Percentiles rank a stretch among this genome's conserved stretches.
These are phyloP conservation scores for Wickerhamiella sergipiensis DNA, from an alignment of 805 yeast species.

Conservation along the genomic window DNA sequence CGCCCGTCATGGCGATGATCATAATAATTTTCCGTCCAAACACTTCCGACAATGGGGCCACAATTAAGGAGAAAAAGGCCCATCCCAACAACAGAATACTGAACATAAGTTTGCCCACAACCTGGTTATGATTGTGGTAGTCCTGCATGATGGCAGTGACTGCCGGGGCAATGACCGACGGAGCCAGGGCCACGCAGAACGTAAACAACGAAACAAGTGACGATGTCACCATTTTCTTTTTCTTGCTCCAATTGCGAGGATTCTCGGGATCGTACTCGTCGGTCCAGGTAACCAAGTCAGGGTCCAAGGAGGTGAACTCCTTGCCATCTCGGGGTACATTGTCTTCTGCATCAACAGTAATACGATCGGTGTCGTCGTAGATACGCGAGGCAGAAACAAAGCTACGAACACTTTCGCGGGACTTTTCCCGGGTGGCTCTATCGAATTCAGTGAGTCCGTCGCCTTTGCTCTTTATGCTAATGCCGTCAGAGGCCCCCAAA, in stretches of 20 bases:
- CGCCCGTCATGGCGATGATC: constrained; percentile 35
- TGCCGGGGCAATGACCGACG: constrained; percentile 52
- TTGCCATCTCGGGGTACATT: constrained; percentile 31
- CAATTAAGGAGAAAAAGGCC: constrained; percentile 51
- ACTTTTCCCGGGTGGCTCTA: neutral
- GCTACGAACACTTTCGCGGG: neutral
- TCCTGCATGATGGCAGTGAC: constrained; percentile 33
- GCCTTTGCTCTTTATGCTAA: neutral
- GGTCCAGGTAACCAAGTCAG: constrained; percentile 57
- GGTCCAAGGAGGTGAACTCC: constrained; percentile 43
- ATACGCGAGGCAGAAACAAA: neutral
- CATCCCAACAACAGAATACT: constrained; percentile 55
- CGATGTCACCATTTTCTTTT: constrained; percentile 32
- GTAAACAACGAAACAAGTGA: constrained; percentile 40
- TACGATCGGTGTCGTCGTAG: constrained; percentile 12
- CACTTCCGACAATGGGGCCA: constrained; percentile 57
- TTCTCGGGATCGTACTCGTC: constrained; percentile 40
- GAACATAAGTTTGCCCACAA: constrained; percentile 40
- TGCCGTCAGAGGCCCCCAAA: neutral
- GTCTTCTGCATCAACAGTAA: constrained; percentile 18
- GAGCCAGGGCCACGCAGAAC: constrained; percentile 45
- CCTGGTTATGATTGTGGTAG: constrained; percentile 30
- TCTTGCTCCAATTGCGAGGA: constrained; percentile 49
- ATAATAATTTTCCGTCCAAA: constrained; percentile 49
- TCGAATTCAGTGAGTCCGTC: neutral